Conservation (phyloP, 129 eudicot genomes). For the Dittrichia graveolens region DNA sequence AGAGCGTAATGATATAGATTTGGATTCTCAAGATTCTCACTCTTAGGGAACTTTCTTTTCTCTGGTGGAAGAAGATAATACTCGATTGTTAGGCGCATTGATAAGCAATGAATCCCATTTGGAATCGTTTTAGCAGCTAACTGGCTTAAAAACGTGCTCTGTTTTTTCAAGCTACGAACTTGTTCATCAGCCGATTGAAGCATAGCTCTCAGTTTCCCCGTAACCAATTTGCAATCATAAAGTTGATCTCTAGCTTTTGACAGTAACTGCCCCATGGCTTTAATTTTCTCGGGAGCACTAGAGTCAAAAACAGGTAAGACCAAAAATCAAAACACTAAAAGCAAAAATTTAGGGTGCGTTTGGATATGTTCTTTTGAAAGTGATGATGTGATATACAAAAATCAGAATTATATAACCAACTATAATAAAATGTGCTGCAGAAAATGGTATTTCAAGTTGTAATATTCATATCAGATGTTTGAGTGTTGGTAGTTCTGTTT, state of each 20-base stretch:
- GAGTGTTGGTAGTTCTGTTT: neutral
- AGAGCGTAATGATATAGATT: conserved; percentile 87
- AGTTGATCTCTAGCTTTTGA: conserved; percentile 82
- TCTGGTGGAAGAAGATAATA: conserved; percentile 79
- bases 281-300: conserved; percentile 79
- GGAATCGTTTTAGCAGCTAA: conserved; percentile 97
- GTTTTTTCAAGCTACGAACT: conserved; percentile 90
- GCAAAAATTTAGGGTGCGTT: neutral
- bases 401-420: neutral
- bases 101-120: conserved; percentile 87
- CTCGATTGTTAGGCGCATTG: conserved; percentile 85
- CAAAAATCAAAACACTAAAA: neutral
- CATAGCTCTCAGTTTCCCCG: conserved; percentile 93
- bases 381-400: neutral
- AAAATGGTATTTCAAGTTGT: conserved; percentile 13
- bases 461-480: neutral
- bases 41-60: conserved; percentile 71
- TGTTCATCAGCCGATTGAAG: conserved; percentile 95
- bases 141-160: conserved; percentile 93
- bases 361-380: neutral
- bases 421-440: neutral
- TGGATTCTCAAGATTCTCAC: conserved; percentile 84
- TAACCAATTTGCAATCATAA: conserved; percentile 81
- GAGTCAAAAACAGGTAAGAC: conserved; percentile 8
- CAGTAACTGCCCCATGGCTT: conserved; percentile 83